Evolutionary conservation across 179 eudicot species (phyloP), one percentile per base, ranked within the genome.

Genomic region (Beta lomatogona): DNA sequence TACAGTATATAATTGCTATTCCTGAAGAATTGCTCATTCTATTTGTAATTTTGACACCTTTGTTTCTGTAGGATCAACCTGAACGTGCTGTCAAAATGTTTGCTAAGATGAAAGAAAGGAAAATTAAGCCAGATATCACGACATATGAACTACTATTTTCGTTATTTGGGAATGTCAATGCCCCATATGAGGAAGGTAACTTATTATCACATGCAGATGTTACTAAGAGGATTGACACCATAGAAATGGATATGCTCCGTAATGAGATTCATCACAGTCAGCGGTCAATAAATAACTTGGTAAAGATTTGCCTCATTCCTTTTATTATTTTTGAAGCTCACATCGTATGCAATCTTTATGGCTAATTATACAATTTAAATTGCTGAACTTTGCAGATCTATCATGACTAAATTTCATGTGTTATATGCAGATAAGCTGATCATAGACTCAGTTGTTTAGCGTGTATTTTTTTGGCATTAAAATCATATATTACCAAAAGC

Each of bases 141-240:
- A 96, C 96, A 59, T 96, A 94, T 83, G 98, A 89, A 83, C 87
- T 91, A 19, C 85, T 96, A 28, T 93, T 96, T 85, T 90, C 93
- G 25, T 89, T 96, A 86, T 94, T 94, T 86, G 93, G 94, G 73
- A 89, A 90, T 63, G 93, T 91, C 48, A 92, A 96, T 92, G 92
- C 91, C 52, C 99, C 98, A 4, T 96, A 92, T 84, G 99, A 96
- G 84, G 86, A 89, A 57, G 94, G 93, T 72, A 88, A 90, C 83
- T 80, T 85, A 76, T 71, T 85, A 58, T 96, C 98, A 48, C 93
- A 87, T 57, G 89, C 85, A 58, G 91, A 87, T 76, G 95, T 86
- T 85, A 85, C 84, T 79, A 90, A 78, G 81, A 89, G 99, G 88
- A 87, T 94, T 77, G 87, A 86, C 46, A 90, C 92, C 82, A 92